Base-by-base conservation (phyloP, 176 grass and related monocot genomes). In the Oryza longistaminata region DNA sequence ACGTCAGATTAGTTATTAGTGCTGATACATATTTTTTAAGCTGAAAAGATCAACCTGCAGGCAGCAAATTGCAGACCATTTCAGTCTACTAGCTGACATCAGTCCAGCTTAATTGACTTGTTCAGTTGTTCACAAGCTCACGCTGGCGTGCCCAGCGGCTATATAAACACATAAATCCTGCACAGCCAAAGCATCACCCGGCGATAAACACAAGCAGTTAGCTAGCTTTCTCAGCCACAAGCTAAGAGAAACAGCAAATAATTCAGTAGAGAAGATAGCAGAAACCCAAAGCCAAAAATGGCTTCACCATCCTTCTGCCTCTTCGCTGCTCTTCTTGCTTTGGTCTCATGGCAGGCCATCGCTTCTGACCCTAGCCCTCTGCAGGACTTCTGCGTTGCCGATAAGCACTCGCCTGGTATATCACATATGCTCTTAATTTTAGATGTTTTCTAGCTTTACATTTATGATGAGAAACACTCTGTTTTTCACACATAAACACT, bases 351-450 rank as follows among this genome's bases (percentile, higher is more conserved):
- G 22, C 71, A 73, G 44, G 71, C 43, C 39, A 24, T 25, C 24
- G 71, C 71, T 26, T 73, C 71, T 1, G 71, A 73, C 48, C 71
- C 42, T 46, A 73, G 71, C 71, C 71, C 71, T 9, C 71, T 73
- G 5, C 71, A 73, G 24, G 71, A 73, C 43, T 73, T 73, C 22
- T 73, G 71, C 43, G 71, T 73, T 8, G 42, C 71, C 7, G 71
- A 73, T 29, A 27, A 15, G n/a, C 44, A 24, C 13, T 48, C 71
- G 19, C 71, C 42, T 3, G 42, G 42, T 48, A 73, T 73, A 24
- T 25, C 5, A 42, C 9, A 9, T 42, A 42, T 42, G 8, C 5
- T 8, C 35, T 37, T 37, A 37, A 37, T 37, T 37, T 37, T 37
- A 37, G 35, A 37, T 6, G 5, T 37, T 37, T 37, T 37, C 35